These are phyloP conservation scores for Penicillium sp. DNA, from an alignment of 2,329 filamentous ascomycete genomes.

Conservation along the genomic window DNA sequence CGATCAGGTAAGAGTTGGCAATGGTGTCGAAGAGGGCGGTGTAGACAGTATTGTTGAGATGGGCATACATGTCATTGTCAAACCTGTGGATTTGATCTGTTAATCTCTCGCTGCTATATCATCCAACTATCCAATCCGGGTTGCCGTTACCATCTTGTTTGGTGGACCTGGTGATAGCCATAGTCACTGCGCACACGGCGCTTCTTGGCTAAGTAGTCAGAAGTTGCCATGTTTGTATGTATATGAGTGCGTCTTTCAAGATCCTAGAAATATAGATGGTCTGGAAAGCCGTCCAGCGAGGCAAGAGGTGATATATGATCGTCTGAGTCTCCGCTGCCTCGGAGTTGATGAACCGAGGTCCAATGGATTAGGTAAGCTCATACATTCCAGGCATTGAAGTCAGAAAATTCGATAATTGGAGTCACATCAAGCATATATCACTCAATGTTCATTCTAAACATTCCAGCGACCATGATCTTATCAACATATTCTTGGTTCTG, in stretches of 20 bases:
- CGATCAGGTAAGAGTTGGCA: slow-evolving; percentile 83
- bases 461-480: neutral
- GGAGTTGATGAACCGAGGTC: slow-evolving; percentile 19
- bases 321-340: slow-evolving; percentile 11
- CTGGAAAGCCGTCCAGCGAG: neutral
- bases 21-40: slow-evolving; percentile 86
- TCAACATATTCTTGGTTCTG: neutral
- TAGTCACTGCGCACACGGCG: slow-evolving; percentile 69
- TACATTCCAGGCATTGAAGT: neutral
- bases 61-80: slow-evolving; percentile 93
- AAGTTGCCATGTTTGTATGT: slow-evolving; percentile 20
- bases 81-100: slow-evolving; percentile 50
- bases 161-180: slow-evolving; percentile 73
- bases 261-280: neutral
- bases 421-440: neutral
- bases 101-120: neutral
- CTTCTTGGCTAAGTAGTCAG: slow-evolving; percentile 53
- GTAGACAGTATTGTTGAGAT: slow-evolving; percentile 90
- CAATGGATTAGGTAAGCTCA: slow-evolving; percentile 20
- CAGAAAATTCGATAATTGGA: neutral
- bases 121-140: neutral
- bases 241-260: neutral
- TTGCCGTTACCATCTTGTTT: slow-evolving; percentile 71
- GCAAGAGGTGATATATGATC: neutral
- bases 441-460: neutral